Base-by-base conservation (phyloP, 306 rosid genomes). In the Coriaria nepalensis region DNA sequence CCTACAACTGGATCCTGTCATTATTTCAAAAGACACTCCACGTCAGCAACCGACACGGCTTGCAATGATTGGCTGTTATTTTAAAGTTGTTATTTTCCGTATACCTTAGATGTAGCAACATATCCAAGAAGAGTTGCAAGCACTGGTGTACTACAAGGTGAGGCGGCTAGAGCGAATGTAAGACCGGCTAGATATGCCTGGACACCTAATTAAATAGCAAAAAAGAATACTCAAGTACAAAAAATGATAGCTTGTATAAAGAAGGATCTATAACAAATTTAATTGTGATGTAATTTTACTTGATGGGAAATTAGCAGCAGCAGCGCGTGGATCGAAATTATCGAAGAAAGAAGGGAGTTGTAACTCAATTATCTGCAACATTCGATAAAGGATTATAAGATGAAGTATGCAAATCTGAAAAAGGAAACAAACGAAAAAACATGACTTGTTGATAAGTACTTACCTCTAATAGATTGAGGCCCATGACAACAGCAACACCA, bases 31-130 rank as follows among this genome's bases (percentile, higher is more conserved):
- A n/a, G n/a, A n/a, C n/a, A n/a, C n/a, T n/a, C n/a, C n/a, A n/a
- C n/a, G n/a, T n/a, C n/a, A n/a, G n/a, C n/a, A n/a, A n/a, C n/a
- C n/a, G n/a, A n/a, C n/a, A n/a, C n/a, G n/a, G n/a, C n/a, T n/a
- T n/a, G n/a, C n/a, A n/a, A n/a, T n/a, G n/a, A n/a, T n/a, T n/a
- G n/a, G n/a, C n/a, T n/a, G n/a, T n/a, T n/a, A n/a, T n/a, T n/a
- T n/a, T n/a, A n/a, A n/a, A n/a, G n/a, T n/a, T n/a, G n/a, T n/a
- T n/a, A n/a, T n/a, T n/a, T n/a, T n/a, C n/a, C n/a, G n/a, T n/a
- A n/a, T n/a, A 84, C 97, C 97, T 88, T 88, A 50, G 97, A 88
- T 44, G 95, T 66, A 39, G 97, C 97, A 41, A 88, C 97, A 72
- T 84, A 88, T 57, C 84, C 95, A 33, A 88, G 68, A 53, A 88